A percentile compares a stretch with the other conserved stretches of the same genome.
phyloP scores from a whole-genome alignment of 164 flowering plant species.

The Piper betle region DNA sequence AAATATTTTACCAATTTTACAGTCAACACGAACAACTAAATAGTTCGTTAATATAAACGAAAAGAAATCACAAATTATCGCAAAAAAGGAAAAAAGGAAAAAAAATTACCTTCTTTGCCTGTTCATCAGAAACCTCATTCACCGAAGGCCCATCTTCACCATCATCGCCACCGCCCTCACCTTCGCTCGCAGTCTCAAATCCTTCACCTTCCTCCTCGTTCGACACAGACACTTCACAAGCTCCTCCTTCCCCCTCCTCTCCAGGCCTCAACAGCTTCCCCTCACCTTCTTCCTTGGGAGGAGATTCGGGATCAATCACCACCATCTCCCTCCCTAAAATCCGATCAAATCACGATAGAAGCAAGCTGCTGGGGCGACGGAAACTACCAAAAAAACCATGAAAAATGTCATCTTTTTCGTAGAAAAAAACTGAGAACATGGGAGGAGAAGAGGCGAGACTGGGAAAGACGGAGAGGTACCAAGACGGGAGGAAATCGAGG shows the following conservation, averaged over 20 bases:
- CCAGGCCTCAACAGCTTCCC: not conserved
- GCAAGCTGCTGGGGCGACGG: not conserved
- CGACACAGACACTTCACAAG: constrained; percentile 1
- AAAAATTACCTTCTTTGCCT: constrained; percentile 5
- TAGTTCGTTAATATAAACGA: too few relatives aligned
- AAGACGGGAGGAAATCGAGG: not conserved
- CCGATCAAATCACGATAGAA: not conserved
- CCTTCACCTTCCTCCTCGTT: constrained; percentile 6
- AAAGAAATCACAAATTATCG: not conserved
- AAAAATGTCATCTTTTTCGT: not conserved
- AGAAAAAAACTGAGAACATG: not conserved
- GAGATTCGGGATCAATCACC: constrained; percentile 7
- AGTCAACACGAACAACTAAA: too few relatives aligned
- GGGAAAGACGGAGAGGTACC: not conserved
- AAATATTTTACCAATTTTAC: too few relatives aligned
- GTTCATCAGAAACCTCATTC: constrained; percentile 8
- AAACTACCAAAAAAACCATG: too few relatives aligned
- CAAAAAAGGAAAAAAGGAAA: not conserved
- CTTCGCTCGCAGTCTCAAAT: constrained; percentile 13
- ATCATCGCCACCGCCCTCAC: constrained; percentile 6
- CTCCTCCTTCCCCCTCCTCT: not conserved
- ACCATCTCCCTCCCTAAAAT: constrained; percentile 5
- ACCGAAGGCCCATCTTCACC: constrained; percentile 2
- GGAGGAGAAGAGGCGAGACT: not conserved
- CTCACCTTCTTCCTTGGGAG: not conserved